Conservation (phyloP, 2,329 filamentous ascomycete species). For the Cercospora berteroae region DNA sequence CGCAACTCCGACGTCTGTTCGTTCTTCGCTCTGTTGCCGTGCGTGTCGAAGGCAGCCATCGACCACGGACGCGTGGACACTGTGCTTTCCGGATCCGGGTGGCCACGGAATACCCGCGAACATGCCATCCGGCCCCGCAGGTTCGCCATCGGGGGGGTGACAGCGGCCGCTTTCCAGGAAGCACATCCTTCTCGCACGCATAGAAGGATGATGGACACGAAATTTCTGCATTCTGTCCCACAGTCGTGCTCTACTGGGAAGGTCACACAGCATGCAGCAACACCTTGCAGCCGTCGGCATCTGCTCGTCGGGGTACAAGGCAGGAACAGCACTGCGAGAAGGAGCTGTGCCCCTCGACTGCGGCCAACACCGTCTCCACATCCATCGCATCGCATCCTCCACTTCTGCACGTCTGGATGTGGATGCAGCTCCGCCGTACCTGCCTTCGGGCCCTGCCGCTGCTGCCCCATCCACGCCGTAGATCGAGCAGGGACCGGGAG, state of each 20-base stretch:
- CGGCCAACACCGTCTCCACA: not conserved
- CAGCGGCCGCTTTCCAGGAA: not conserved
- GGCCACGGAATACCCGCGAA: not conserved
- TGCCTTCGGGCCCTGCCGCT: not conserved
- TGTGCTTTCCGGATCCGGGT: not conserved
- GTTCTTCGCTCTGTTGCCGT: not conserved
- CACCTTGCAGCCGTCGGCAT: not conserved
- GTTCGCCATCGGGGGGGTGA: not conserved
- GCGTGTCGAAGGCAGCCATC: not conserved
- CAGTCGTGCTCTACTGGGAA: not conserved
- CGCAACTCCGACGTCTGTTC: conserved; percentile 1
- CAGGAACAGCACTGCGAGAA: not conserved
- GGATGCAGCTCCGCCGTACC: not conserved
- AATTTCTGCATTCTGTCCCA: not conserved
- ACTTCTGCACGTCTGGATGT: conserved; percentile 1
- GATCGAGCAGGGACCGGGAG: not conserved
- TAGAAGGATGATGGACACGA: not conserved
- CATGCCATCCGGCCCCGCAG: not conserved
- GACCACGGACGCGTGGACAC: not conserved
- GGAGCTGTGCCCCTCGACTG: not conserved
- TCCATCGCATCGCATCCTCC: not conserved
- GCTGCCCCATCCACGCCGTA: not conserved
- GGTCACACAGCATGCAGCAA: not conserved
- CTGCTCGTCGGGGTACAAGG: not conserved
- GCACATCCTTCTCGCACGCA: not conserved